phyloP scores from a whole-genome alignment of 495 filamentous ascomycete species.

The Alectoria sarmentosa region DNA sequence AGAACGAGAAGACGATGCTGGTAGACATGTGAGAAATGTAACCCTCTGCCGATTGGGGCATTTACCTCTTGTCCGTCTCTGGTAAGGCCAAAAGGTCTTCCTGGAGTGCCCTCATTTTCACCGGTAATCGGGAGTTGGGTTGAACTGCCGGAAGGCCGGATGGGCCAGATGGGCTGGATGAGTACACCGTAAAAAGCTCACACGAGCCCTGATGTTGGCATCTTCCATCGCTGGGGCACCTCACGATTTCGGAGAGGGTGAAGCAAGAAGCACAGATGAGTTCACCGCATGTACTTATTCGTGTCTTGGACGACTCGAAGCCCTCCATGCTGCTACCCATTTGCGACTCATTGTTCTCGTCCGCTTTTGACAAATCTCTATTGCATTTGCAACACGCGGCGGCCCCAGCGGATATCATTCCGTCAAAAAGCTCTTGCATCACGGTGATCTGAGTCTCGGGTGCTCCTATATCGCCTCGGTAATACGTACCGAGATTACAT shows the following conservation, averaged over 20 bases:
- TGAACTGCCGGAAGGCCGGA: constrained; percentile 41
- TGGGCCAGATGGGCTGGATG: constrained; percentile 37
- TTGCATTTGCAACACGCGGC: constrained; percentile 15
- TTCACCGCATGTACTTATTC: constrained; percentile 12
- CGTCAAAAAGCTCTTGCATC: constrained; percentile 26
- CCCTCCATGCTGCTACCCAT: neutral
- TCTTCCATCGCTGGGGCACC: neutral
- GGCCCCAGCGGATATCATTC: constrained; percentile 13
- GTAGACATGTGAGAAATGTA: neutral
- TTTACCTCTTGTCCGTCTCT: constrained; percentile 52
- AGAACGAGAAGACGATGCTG: constrained; percentile 23
- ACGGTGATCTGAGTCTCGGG: constrained; percentile 38
- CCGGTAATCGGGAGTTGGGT: constrained; percentile 38
- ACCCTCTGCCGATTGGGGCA: constrained; percentile 30
- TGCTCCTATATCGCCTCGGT: neutral
- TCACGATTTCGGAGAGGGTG: neutral
- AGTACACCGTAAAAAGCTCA: constrained; percentile 48
- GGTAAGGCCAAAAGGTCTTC: constrained; percentile 67
- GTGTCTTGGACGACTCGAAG: neutral
- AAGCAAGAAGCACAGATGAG: constrained; percentile 13
- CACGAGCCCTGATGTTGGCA: constrained; percentile 18
- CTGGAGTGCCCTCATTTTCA: constrained; percentile 74
- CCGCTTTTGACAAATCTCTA: constrained; percentile 8
- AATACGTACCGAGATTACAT: constrained; percentile 35
- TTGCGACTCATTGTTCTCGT: neutral